phyloP scores from a whole-genome alignment of 2,329 filamentous ascomycete species.

The Fusarium piperis region DNA sequence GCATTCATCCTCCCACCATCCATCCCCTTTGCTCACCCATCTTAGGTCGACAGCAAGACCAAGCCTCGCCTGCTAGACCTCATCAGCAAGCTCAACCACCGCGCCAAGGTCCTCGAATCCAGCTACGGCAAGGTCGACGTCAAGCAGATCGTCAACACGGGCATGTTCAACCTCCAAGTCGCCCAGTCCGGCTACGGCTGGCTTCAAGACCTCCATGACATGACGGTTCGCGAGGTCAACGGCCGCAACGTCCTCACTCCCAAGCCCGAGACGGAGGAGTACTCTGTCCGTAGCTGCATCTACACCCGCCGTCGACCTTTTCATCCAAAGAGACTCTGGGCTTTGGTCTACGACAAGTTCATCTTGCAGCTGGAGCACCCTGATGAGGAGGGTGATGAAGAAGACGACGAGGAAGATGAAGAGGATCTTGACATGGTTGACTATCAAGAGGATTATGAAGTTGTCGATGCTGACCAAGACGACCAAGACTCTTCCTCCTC shows the following conservation, averaged over 20 bases:
- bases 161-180: slow-evolving; percentile 70
- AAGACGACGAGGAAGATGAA: slow-evolving; percentile 45
- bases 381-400: slow-evolving; percentile 47
- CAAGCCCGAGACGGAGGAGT: slow-evolving; percentile 78
- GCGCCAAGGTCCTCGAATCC: slow-evolving; percentile 70
- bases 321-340: slow-evolving; percentile 58
- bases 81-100: slow-evolving; percentile 71
- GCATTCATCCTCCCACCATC: fast-evolving
- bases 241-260: slow-evolving; percentile 66
- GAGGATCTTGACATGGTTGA: slow-evolving; percentile 39
- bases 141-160: slow-evolving; percentile 71
- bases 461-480: background rate
- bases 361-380: slow-evolving; percentile 59
- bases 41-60: slow-evolving; percentile 51
- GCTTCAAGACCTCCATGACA: slow-evolving; percentile 75
- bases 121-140: slow-evolving; percentile 69
- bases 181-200: slow-evolving; percentile 74
- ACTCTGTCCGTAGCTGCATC: slow-evolving; percentile 76
- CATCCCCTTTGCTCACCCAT: background rate
- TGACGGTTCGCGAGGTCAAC: slow-evolving; percentile 67
- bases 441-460: slow-evolving; percentile 13
- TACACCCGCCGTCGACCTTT: slow-evolving; percentile 69
- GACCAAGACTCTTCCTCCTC: slow-evolving; percentile 25
- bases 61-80: slow-evolving; percentile 61
- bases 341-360: slow-evolving; percentile 59